Conservation (phyloP, 352 stramenopile genomes). For the Globisporangium cylindrosporum region DNA sequence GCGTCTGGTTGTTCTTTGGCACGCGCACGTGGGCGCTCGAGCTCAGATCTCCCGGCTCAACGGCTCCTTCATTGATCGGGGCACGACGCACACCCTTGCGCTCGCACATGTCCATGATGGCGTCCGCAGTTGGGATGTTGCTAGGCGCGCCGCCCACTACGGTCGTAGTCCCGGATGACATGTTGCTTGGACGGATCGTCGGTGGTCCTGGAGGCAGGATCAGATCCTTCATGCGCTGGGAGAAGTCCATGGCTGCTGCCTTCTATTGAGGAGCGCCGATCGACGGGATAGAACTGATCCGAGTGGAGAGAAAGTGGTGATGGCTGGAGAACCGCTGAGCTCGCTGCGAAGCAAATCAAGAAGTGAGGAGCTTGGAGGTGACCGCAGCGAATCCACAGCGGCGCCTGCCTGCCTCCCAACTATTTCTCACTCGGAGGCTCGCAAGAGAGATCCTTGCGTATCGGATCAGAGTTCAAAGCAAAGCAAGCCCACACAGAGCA, state of each 20-base stretch:
- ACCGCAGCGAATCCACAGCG: background rate
- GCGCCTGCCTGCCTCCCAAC: background rate
- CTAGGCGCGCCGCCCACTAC: constrained; percentile 20
- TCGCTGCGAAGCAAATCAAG: constrained; percentile 13
- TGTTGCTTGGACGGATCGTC: constrained; percentile 45
- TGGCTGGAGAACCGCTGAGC: constrained; percentile 3
- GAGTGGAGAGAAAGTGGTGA: background rate
- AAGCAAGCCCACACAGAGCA: background rate
- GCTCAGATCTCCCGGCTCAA: constrained; percentile 63
- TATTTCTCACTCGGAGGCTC: constrained; percentile 7
- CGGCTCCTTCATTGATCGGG: constrained; percentile 74
- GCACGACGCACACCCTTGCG: constrained; percentile 66
- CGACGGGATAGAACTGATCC: background rate
- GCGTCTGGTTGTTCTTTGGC: constrained; percentile 72
- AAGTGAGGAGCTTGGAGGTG: background rate
- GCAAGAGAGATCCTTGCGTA: background rate
- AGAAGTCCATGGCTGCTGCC: constrained; percentile 52
- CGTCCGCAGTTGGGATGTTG: constrained; percentile 20
- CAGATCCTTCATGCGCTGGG: constrained; percentile 72
- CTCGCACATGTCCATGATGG: constrained; percentile 47
- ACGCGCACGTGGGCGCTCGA: constrained; percentile 46
- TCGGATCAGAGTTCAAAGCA: background rate
- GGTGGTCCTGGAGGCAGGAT: constrained; percentile 51
- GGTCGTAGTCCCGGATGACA: constrained; percentile 23
- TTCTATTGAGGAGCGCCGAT: constrained; percentile 1